Evolutionary conservation across 768 basidiomycete genomes (phyloP), one percentile per base, ranked within the genome.

Genomic region (Lepiota venenata): DNA sequence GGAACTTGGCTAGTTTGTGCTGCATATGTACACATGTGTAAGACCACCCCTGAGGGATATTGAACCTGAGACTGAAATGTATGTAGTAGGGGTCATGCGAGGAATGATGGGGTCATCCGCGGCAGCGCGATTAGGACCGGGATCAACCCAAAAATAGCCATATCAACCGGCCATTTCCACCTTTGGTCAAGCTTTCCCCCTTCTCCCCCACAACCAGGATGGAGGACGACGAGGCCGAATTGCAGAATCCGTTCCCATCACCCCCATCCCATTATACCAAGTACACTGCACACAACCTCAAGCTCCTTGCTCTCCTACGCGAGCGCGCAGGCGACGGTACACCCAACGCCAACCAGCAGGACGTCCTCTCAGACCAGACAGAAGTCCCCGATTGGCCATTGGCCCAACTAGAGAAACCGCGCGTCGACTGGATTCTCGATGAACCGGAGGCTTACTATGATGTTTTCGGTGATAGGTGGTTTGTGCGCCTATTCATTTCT

Each of bases 361-460:
- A 85, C 42, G 61, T 85, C 29, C 74, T 93, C 38, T 69, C 77
- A 6, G 92, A 91, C 72, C 85, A 92, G 63, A 61, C 70, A 2
- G 85, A 91, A 51, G 71, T 92, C 10, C 91, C 91, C 6, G 81
- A 89, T 16, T 92, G 88, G 89, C 78, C 86, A 16, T 72, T 94
- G 39, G 68, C 68, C 2, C 84, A 85, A 58, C 77, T 96, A 9
- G 88, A 93, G 65, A 92, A 88, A 69, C 93, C 93, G 36, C 80
- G 91, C 42, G 84, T 89, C 12, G 93, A 94, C 63, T 94, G 93
- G 92, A 88, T 96, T 48, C 75, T 91, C 1, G 89, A 93, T 60
- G 91, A 91, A 57, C 87, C 87, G 1, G 77, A 79, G 21, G 73
- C 79, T 8, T 75, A 82, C 57, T 96, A 92, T 66, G 80, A 81